Base-by-base conservation (phyloP, 1,284 basidiomycete species). In the Trametes polyzona region DNA sequence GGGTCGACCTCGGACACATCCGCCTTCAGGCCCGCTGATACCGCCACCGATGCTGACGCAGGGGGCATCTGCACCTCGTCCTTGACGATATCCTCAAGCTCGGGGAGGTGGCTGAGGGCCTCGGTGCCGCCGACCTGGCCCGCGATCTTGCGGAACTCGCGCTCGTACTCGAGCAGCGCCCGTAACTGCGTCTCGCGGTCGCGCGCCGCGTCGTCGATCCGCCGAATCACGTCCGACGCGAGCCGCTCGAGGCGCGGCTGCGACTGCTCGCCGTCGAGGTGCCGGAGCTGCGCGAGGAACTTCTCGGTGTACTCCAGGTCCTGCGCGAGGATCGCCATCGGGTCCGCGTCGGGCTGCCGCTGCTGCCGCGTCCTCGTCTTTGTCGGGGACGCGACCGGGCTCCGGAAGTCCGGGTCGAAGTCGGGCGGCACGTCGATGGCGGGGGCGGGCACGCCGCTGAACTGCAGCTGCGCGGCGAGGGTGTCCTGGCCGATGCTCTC, bases 141-240 rank as follows among this genome's bases (percentile, higher is more conserved):
- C 4, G 86, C 82, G 65, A 93, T 90, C 70, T 84, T 87, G 64
- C 82, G 80, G 66, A 93, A 84, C 71, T 93, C 90, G 53, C 90
- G 81, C 67, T 93, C 91, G 68, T 81, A 90, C 61, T 84, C 87
- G 37, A 89, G 73, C 56, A 93, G 73, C 67, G 87, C 88, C 49
- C 90, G 83, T 10, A 92, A 81, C 72, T 93, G 90, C 5, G 80
- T 82, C 70, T 93, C 90, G 55, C 91, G 80, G 66, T 91, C 88
- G 48, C 86, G 83, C 43, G 81, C 81, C 9, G 85, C 83, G 57
- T 90, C 87, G 69, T 91, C 87, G 61, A 93, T 81, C 51, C 82
- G 81, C 40, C 90, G 79, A 65, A 93, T 90, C 58, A 91, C 78
- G 63, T 90, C 85, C n/a, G 86, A 83, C 17, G 91, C 88, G 44